These are phyloP conservation scores for Cyberlindnera lachancei DNA, from an alignment of 805 yeast genomes.

Conservation along the genomic window DNA sequence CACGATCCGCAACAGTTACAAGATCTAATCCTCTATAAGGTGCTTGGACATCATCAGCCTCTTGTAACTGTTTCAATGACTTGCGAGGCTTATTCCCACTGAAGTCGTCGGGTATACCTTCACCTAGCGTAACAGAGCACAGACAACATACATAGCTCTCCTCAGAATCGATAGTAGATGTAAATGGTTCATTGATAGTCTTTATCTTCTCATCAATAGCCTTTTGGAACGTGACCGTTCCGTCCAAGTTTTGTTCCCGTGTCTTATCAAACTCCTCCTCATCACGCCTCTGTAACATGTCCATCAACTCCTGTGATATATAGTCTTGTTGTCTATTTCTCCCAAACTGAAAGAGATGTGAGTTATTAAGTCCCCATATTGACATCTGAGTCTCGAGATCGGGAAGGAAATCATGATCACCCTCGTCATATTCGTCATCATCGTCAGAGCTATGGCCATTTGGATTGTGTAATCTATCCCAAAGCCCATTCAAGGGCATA, in stretches of 20 bases:
- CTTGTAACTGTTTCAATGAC: conserved; percentile 25
- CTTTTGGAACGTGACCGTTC: conserved; percentile 1
- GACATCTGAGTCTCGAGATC: too few species aligned
- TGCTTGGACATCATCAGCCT: conserved; percentile 37
- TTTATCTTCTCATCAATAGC: background rate
- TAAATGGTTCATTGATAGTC: conserved; percentile 11
- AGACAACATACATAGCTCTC: conserved; percentile 47
- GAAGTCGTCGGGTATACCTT: conserved; percentile 56
- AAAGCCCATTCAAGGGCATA: background rate
- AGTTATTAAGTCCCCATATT: too few species aligned
- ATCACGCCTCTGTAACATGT: conserved; percentile 15
- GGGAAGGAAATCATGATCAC: too few species aligned
- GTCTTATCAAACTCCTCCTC: conserved; percentile 10
- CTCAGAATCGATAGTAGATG: conserved; percentile 24
- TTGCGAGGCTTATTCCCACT: conserved; percentile 23
- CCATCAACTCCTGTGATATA: conserved; percentile 10
- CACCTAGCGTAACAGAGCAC: conserved; percentile 70
- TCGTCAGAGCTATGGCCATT: conserved; percentile 1
- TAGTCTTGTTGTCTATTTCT: conserved; percentile 9
- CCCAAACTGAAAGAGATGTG: too few species aligned
- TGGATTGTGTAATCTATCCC: background rate
- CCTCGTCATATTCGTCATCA: conserved; percentile 8
- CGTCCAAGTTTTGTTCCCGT: conserved; percentile 7
- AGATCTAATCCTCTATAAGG: conserved; percentile 55
- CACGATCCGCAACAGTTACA: conserved; percentile 48